Conservation (phyloP, 768 basidiomycete genomes). For the Cubamyces sp. region DNA sequence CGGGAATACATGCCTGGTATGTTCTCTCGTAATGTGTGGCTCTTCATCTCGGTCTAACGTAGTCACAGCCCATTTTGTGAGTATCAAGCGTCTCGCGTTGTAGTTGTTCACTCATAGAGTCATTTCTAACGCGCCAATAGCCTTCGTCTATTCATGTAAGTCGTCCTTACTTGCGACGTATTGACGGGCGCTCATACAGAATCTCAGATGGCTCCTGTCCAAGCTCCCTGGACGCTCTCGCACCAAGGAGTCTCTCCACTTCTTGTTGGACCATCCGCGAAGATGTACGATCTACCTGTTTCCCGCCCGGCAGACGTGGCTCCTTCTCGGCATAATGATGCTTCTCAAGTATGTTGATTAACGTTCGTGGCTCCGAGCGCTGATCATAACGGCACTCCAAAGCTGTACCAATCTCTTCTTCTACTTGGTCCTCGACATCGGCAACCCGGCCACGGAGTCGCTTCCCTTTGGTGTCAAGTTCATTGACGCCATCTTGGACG, state of each 20-base stretch:
- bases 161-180: background rate
- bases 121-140: slow-evolving; percentile 41
- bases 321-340: slow-evolving; percentile 70
- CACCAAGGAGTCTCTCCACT: slow-evolving; percentile 77
- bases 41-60: background rate
- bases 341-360: slow-evolving; percentile 60
- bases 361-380: background rate
- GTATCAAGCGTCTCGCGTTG: slow-evolving; percentile 35
- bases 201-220: slow-evolving; percentile 58
- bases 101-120: slow-evolving; percentile 5
- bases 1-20: slow-evolving; percentile 59
- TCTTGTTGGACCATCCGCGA: slow-evolving; percentile 92
- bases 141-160: slow-evolving; percentile 82
- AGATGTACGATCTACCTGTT: slow-evolving; percentile 90
- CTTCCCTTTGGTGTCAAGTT: slow-evolving; percentile 75
- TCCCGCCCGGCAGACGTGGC: slow-evolving; percentile 92
- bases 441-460: slow-evolving; percentile 64
- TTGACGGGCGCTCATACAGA: background rate
- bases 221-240: slow-evolving; percentile 63
- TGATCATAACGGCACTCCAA: slow-evolving; percentile 52
- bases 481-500: slow-evolving; percentile 75
- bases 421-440: slow-evolving; percentile 87
- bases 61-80: slow-evolving; percentile 80
- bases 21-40: slow-evolving; percentile 27
- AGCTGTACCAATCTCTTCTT: slow-evolving; percentile 64